A percentile compares a stretch with the other conserved stretches of the same genome.
Evolutionary conservation across 2,329 filamentous ascomycete genomes (phyloP).

Genomic region (Hirsutella thompsonii): DNA sequence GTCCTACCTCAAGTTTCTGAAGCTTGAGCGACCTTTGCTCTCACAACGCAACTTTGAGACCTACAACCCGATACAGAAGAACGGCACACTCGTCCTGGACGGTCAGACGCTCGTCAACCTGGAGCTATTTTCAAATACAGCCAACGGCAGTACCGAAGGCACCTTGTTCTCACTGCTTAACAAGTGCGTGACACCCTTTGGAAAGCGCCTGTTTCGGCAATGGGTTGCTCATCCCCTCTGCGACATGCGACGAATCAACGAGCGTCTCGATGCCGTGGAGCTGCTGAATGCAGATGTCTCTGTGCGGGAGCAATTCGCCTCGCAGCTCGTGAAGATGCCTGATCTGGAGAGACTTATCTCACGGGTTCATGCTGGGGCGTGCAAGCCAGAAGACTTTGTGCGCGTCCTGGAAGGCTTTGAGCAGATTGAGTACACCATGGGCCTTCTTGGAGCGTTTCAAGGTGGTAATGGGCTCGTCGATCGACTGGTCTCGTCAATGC

Average conservation of each 20-base stretch:
- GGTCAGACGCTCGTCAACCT: conserved; percentile 95
- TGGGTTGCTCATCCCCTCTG: conserved; percentile 96
- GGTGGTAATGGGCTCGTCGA: conserved; percentile 76
- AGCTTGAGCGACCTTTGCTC: conserved; percentile 76
- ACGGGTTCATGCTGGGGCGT: conserved; percentile 83
- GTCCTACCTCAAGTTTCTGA: conserved; percentile 74
- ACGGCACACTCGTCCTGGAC: conserved; percentile 84
- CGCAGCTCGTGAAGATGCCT: conserved; percentile 80
- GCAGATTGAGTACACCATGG: conserved; percentile 92
- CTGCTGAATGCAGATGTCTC: conserved; percentile 73
- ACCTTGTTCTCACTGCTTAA: conserved; percentile 88
- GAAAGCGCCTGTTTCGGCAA: conserved; percentile 87
- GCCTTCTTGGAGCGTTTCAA: conserved; percentile 59
- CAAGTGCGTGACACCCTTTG: conserved; percentile 89
- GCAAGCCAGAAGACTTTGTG: conserved; percentile 83
- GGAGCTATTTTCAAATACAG: conserved; percentile 91
- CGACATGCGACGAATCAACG: conserved; percentile 78
- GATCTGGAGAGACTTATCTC: conserved; percentile 92
- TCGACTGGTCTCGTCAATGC: conserved; percentile 74
- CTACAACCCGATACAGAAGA: conserved; percentile 85
- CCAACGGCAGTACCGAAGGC: conserved; percentile 72
- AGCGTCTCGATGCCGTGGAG: conserved; percentile 86
- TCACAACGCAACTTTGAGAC: conserved; percentile 82
- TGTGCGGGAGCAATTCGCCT: conserved; percentile 76
- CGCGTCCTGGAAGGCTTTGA: conserved; percentile 92